These are phyloP conservation scores for Stagonosporopsis cucurbitacearum DNA, from an alignment of 2,329 filamentous ascomycete genomes.

Conservation along the genomic window DNA sequence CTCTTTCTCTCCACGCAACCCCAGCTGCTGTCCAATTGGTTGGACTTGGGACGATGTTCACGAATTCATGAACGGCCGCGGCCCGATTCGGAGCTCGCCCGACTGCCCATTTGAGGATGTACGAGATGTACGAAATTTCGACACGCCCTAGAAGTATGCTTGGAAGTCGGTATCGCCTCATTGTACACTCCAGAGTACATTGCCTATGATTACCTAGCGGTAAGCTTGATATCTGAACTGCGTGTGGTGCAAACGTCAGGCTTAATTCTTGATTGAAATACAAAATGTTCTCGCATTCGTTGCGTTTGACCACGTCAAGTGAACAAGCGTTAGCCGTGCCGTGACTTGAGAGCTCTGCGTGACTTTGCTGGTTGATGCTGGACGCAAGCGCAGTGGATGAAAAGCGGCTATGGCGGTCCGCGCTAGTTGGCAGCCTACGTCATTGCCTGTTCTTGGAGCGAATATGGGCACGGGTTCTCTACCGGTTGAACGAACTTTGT, in stretches of 20 bases:
- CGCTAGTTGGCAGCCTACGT: neutral
- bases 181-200: conserved; percentile 2
- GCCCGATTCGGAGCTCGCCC: neutral
- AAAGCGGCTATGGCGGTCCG: too few species aligned
- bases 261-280: too few species aligned
- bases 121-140: conserved; percentile 12
- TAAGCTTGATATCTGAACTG: neutral
- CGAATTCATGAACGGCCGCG: neutral
- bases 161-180: neutral
- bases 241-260: neutral
- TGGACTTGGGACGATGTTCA: neutral
- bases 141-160: neutral
- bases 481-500: neutral
- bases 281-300: too few species aligned
- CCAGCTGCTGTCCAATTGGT: neutral
- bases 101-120: conserved; percentile 5
- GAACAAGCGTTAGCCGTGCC: too few species aligned
- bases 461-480: neutral
- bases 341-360: too few species aligned
- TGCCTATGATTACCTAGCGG: neutral
- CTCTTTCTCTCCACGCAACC: too few species aligned
- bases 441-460: neutral
- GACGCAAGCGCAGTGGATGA: neutral
- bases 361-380: neutral
- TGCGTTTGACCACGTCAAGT: too few species aligned